Evolutionary conservation across 1,139 yeast genomes (phyloP), one percentile per base, ranked within the genome.

Genomic region (Pichia sp.): DNA sequence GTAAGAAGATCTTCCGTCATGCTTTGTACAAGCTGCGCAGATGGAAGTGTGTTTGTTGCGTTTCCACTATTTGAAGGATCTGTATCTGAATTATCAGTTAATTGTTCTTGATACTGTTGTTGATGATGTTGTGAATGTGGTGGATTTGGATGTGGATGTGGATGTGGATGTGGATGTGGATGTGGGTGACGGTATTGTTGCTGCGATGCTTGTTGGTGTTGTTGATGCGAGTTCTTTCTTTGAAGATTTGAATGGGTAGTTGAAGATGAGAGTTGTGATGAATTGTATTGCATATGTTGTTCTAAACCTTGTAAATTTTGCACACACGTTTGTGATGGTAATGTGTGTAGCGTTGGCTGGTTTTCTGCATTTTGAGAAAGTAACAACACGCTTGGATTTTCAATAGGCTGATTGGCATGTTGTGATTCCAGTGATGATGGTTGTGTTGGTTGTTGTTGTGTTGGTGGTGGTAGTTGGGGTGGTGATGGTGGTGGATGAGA

Each of bases 1-100:
- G 48, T 31, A 2, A 38, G 26, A 16, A 39, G 3, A 23, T 41
- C 43, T 8, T 34, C 40, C 7, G 22, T 10, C 10, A 29, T 29
- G n/a, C n/a, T 19, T 11, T 14, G 4, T 11, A 11, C 20, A n/a
- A 18, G 18, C 13, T n/a, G 5, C 3, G 4, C 31, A 11, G 21
- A 4, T n/a, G n/a, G n/a, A n/a, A n/a, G n/a, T n/a, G n/a, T n/a
- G n/a, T n/a, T n/a, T n/a, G n/a, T n/a, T n/a, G n/a, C n/a, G n/a
- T n/a, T n/a, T n/a, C n/a, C n/a, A n/a, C n/a, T n/a, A n/a, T n/a
- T 22, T 22, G 24, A 22, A n/a, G 32, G 8, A 20, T 13, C 11
- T 3, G 31, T 28, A 18, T 18, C 15, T 18, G 16, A 18, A 4
- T 27, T 27, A 5, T 27, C 8, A 18, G 21, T 6, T 11, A 4